These are phyloP conservation scores for Kalmanozyma brasiliensis DNA, from an alignment of 1,284 basidiomycete species.

Conservation along the genomic window DNA sequence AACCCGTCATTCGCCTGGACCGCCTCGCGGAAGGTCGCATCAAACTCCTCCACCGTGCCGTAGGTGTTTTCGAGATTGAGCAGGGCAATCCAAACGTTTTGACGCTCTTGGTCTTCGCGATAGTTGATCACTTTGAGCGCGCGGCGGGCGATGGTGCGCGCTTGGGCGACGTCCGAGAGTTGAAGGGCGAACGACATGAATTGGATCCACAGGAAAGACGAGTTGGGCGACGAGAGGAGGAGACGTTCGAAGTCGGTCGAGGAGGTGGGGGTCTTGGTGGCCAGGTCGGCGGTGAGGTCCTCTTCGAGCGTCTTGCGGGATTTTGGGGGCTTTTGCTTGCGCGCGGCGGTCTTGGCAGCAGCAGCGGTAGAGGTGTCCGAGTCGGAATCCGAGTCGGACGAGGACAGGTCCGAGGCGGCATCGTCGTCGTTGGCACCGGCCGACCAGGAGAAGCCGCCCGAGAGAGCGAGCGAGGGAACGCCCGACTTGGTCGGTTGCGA, in stretches of 20 bases:
- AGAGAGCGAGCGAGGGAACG: slow-evolving; percentile 68
- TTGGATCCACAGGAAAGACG: slow-evolving; percentile 97
- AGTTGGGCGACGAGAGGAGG: slow-evolving; percentile 94
- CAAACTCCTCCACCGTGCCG: slow-evolving; percentile 78
- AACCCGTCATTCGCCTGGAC: slow-evolving; percentile 90
- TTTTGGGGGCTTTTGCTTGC: slow-evolving; percentile 26
- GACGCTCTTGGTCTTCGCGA: slow-evolving; percentile 93
- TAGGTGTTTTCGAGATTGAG: slow-evolving; percentile 95
- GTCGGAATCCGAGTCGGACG: slow-evolving; percentile 19
- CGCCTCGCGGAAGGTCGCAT: slow-evolving; percentile 87
- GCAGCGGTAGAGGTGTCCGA: slow-evolving; percentile 72
- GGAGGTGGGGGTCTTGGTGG: slow-evolving; percentile 77
- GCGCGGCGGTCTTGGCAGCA: slow-evolving; percentile 64
- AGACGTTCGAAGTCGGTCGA: slow-evolving; percentile 93
- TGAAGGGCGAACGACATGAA: slow-evolving; percentile 99
- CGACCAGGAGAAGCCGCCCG: slow-evolving; percentile 72
- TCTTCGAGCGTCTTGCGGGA: slow-evolving; percentile 45
- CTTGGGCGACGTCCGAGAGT: slow-evolving; percentile 93
- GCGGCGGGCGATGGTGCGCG: slow-evolving; percentile 83
- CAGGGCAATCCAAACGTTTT: slow-evolving; percentile 97
- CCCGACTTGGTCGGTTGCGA: slow-evolving; percentile 26
- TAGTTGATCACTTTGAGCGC: slow-evolving; percentile 90
- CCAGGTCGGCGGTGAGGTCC: slow-evolving; percentile 62
- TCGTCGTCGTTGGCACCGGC: slow-evolving; percentile 66
- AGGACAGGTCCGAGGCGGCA: slow-evolving; percentile 11